Evolutionary conservation across 257 asterid species (phyloP).

Genomic region (Penstemon barbatus): DNA sequence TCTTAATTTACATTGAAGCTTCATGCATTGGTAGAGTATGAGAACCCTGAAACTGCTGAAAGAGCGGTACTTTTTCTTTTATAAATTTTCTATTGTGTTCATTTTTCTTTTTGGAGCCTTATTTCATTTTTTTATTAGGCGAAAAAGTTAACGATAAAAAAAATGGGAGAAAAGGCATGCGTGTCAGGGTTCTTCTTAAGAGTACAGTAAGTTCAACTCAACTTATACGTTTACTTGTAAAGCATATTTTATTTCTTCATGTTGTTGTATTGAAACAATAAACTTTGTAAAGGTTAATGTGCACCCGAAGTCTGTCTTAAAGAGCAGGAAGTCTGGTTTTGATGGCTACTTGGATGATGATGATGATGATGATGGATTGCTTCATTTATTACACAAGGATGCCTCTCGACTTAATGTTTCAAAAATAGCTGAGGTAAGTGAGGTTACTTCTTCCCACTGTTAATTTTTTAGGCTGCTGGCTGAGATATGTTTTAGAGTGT

Average conservation of each 20-base stretch:
- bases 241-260: background rate
- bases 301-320: constrained; percentile 81
- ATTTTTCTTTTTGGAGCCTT: background rate
- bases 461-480: too few relatives aligned
- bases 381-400: constrained; percentile 31
- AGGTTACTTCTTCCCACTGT: constrained; percentile 19
- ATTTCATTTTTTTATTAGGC: constrained; percentile 41
- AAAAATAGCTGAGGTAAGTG: constrained; percentile 23
- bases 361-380: constrained; percentile 32
- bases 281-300: background rate
- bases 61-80: constrained; percentile 58
- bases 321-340: constrained; percentile 59
- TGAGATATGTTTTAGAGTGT: too few relatives aligned
- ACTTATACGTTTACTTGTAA: background rate
- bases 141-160: constrained; percentile 77
- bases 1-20: constrained; percentile 42
- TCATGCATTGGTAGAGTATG: constrained; percentile 88
- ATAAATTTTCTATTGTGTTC: background rate
- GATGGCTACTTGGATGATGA: constrained; percentile 67
- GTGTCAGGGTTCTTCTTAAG: constrained; percentile 78
- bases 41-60: constrained; percentile 80
- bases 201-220: constrained; percentile 55
- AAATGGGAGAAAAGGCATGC: constrained; percentile 91
- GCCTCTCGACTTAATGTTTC: constrained; percentile 31
- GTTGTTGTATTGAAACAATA: too few relatives aligned